Percentiles rank a stretch among this genome's conserved stretches.
Conservation (phyloP, 2,329 filamentous ascomycete species). For the Apiospora kogelbergensis region DNA sequence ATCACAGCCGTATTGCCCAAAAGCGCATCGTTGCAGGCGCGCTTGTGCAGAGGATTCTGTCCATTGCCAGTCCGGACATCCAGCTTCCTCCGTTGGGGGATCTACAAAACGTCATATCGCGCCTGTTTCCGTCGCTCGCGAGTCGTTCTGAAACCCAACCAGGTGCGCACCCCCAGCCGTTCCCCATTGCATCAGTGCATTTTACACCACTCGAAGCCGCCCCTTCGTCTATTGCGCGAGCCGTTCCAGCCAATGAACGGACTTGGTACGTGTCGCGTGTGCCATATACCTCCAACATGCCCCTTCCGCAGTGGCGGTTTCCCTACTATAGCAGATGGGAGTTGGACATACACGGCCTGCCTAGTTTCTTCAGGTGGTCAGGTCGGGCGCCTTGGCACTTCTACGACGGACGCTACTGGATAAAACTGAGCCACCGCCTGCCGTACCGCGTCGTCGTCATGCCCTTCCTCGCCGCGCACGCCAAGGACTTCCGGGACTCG, state of each 20-base stretch:
- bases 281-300: conserved; percentile 42
- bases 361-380: conserved; percentile 17
- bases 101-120: conserved; percentile 45
- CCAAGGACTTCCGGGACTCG: conserved; percentile 48
- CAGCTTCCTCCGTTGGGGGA: conserved; percentile 41
- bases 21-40: conserved; percentile 46
- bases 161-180: conserved; percentile 35
- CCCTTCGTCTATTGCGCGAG: conserved; percentile 11
- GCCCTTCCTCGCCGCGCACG: conserved; percentile 45
- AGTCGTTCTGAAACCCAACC: conserved; percentile 15
- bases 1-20: conserved; percentile 31
- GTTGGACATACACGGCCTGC: not conserved
- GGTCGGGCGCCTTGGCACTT: conserved; percentile 36
- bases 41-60: conserved; percentile 47
- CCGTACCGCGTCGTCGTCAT: conserved; percentile 42
- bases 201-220: conserved; percentile 39
- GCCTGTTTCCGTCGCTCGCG: conserved; percentile 48
- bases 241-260: conserved; percentile 15
- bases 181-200: conserved; percentile 51
- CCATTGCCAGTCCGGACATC: conserved; percentile 50
- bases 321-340: conserved; percentile 20
- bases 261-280: conserved; percentile 48
- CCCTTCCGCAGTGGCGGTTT: conserved; percentile 28
- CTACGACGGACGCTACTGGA: conserved; percentile 65
- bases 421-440: conserved; percentile 46